Evolutionary conservation across 257 asterid genomes (phyloP).

Genomic region (Datura wrightii): DNA sequence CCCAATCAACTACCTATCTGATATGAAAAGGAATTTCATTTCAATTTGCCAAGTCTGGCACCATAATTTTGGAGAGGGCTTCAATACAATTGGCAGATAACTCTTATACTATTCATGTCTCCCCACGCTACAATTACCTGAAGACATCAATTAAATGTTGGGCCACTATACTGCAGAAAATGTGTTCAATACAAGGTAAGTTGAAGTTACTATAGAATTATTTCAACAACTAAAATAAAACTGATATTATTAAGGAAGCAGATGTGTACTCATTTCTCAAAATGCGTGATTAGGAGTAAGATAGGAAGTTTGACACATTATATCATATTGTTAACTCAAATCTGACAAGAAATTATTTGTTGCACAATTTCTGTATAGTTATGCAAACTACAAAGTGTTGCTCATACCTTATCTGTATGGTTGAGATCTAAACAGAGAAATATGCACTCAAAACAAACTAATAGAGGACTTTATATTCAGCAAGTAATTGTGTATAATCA

Average conservation of each 20-base stretch:
- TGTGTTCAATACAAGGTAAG: background rate
- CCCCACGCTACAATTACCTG: background rate
- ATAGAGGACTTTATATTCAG: background rate
- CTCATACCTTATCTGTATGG: background rate
- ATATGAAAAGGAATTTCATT: background rate
- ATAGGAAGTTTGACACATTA: conserved; percentile 18
- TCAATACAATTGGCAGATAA: background rate
- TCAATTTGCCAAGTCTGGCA: background rate
- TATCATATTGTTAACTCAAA: background rate
- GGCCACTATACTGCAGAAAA: background rate
- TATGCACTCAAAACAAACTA: background rate
- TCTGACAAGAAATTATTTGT: background rate
- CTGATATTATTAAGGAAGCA: conserved; percentile 1
- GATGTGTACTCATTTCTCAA: background rate
- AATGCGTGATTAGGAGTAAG: conserved; percentile 3
- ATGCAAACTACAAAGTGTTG: background rate
- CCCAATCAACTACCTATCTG: background rate
- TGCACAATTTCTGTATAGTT: background rate
- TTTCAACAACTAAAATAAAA: background rate
- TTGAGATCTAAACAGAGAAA: background rate
- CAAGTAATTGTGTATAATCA: conserved; percentile 12
- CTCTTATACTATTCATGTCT: background rate
- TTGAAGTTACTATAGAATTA: background rate
- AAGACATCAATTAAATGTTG: background rate
- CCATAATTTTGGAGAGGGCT: background rate